These are phyloP conservation scores for Globisporangium viniferum DNA, from an alignment of 352 stramenopile genomes.

Conservation along the genomic window DNA sequence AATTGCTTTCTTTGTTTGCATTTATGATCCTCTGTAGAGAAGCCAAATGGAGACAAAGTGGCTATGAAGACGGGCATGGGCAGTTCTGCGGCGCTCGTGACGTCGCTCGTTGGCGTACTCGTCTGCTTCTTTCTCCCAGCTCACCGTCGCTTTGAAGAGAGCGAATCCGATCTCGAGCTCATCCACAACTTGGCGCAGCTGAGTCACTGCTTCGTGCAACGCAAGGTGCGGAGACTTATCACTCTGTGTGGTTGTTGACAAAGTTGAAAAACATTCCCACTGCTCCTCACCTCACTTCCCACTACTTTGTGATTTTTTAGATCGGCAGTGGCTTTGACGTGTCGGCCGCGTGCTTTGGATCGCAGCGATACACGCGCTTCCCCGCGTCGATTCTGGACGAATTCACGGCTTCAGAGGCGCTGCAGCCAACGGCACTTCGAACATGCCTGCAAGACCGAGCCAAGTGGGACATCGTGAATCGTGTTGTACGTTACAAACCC, in stretches of 20 bases:
- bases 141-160: slow-evolving; percentile 17
- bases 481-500: slow-evolving; percentile 35
- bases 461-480: slow-evolving; percentile 39
- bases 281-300: not conserved
- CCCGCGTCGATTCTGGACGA: slow-evolving; percentile 46
- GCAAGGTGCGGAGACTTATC: slow-evolving; percentile 69
- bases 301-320: slow-evolving; percentile 21
- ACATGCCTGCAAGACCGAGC: slow-evolving; percentile 35
- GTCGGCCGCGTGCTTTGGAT: slow-evolving; percentile 91
- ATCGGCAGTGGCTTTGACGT: slow-evolving; percentile 98
- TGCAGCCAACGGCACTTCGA: slow-evolving; percentile 58
- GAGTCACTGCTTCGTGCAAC: slow-evolving; percentile 94
- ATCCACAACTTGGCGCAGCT: slow-evolving; percentile 95
- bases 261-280: not conserved
- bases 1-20: not conserved
- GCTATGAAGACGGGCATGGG: slow-evolving; percentile 96
- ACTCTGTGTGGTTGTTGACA: not conserved
- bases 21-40: slow-evolving; percentile 23
- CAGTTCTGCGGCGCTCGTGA: slow-evolving; percentile 94
- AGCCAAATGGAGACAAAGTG: slow-evolving; percentile 32
- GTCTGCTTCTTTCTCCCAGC: slow-evolving; percentile 78
- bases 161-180: slow-evolving; percentile 35
- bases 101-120: slow-evolving; percentile 91
- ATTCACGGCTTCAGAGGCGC: slow-evolving; percentile 46
- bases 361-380: slow-evolving; percentile 93